phyloP scores from a whole-genome alignment of 78 protist species.

The Dictyostelium firmibasis region DNA sequence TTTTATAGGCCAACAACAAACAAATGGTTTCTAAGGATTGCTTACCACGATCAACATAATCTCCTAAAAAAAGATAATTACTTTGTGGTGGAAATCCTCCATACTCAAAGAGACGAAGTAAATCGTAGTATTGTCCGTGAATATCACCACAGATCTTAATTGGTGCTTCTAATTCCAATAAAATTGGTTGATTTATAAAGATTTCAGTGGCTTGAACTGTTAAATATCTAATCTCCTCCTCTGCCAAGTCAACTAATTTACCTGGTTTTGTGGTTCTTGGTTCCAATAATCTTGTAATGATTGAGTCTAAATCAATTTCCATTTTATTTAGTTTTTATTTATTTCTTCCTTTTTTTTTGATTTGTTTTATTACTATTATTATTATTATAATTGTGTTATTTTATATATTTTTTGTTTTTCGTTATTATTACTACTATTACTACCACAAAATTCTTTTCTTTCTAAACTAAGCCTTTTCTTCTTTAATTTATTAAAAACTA shows the following conservation, averaged over 20 bases:
- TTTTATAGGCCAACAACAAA: slow-evolving; percentile 99
- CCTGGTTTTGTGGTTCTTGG: slow-evolving; percentile 95
- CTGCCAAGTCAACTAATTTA: slow-evolving; percentile 92
- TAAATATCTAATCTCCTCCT: slow-evolving; percentile 89
- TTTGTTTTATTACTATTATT: not conserved
- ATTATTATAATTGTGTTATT: not conserved
- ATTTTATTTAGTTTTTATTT: not conserved
- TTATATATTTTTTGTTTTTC: not conserved
- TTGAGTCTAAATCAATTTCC: slow-evolving; percentile 89
- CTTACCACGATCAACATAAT: slow-evolving; percentile 99
- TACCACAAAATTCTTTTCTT: not conserved
- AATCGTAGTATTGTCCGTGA: slow-evolving; percentile 99
- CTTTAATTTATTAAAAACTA: not conserved
- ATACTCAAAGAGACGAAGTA: slow-evolving; percentile 98
- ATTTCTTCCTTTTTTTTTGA: not conserved
- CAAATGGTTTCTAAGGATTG: slow-evolving; percentile 98
- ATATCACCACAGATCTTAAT: slow-evolving; percentile 98
- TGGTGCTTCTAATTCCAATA: slow-evolving; percentile 98
- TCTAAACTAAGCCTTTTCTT: not conserved
- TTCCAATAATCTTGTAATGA: slow-evolving; percentile 92
- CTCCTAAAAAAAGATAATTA: slow-evolving; percentile 99
- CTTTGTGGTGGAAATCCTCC: slow-evolving; percentile 99
- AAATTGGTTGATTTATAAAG: slow-evolving; percentile 95
- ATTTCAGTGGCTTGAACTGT: slow-evolving; percentile 92
- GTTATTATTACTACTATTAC: not conserved